A percentile compares a stretch with the other conserved stretches of the same genome.
Conservation (phyloP, 129 eudicot species). For the Ambrosia trifida region DNA sequence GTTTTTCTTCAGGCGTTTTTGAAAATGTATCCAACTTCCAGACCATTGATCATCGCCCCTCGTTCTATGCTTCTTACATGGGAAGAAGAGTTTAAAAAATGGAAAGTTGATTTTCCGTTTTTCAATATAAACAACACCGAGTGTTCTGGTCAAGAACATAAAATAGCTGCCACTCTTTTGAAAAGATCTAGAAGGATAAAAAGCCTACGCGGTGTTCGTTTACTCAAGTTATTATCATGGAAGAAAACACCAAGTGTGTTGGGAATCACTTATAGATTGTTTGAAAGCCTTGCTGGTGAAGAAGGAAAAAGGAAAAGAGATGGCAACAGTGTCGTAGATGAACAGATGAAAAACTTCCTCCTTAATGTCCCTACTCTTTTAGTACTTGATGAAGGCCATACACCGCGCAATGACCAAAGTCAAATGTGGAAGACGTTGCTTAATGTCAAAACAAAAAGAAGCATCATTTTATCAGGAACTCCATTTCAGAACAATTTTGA, state of each 20-base stretch:
- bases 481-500: constrained; percentile 79
- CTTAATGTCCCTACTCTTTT: constrained; percentile 55
- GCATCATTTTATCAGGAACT: constrained; percentile 78
- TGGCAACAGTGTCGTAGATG: constrained; percentile 10
- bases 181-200: constrained; percentile 38
- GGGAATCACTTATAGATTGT: constrained; percentile 64
- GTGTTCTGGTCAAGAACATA: constrained; percentile 36
- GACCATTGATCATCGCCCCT: constrained; percentile 64
- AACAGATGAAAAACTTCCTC: constrained; percentile 36
- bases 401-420: constrained; percentile 59
- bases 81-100: constrained; percentile 54
- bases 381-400: constrained; percentile 95
- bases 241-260: constrained; percentile 50
- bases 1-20: constrained; percentile 52
- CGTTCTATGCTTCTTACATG: constrained; percentile 55
- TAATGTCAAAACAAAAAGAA: constrained; percentile 53
- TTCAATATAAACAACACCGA: constrained; percentile 32
- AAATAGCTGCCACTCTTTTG: constrained; percentile 18
- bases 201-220: constrained; percentile 15
- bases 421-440: constrained; percentile 53
- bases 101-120: constrained; percentile 48
- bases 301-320: constrained; percentile 30
- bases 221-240: constrained; percentile 57
- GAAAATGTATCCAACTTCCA: constrained; percentile 47
- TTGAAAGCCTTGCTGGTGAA: constrained; percentile 50